A percentile compares a stretch with the other conserved stretches of the same genome.
Evolutionary conservation across 345 rosid genomes (phyloP).

Genomic region (Melastoma malabathricum): DNA sequence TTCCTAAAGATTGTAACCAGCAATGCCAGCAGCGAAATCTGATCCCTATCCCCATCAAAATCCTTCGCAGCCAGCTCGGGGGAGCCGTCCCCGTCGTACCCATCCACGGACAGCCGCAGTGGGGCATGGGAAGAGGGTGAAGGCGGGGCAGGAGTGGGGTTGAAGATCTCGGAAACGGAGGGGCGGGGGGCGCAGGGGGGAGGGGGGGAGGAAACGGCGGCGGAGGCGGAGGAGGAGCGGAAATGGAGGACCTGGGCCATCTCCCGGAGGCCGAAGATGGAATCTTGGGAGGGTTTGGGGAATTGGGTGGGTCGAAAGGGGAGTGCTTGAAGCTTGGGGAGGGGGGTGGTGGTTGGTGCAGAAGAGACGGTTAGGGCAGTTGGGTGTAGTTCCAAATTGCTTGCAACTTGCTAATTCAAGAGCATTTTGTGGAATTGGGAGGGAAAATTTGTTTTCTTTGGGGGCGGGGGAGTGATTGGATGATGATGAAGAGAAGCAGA

Average conservation of each 20-base stretch:
- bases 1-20: slow-evolving; percentile 56
- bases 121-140: slow-evolving; percentile 4
- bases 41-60: slow-evolving; percentile 30
- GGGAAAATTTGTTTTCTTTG: no score
- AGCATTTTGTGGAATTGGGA: no score
- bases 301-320: slow-evolving; percentile 24
- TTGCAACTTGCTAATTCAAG: no score
- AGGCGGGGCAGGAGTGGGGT: neutral
- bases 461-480: no score
- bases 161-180: slow-evolving; percentile 10
- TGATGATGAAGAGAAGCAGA: no score
- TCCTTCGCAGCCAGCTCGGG: slow-evolving; percentile 10
- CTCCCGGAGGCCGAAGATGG: slow-evolving; percentile 22
- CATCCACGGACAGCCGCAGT: slow-evolving; percentile 7
- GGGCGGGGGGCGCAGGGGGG: slow-evolving; percentile 18
- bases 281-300: slow-evolving; percentile 3
- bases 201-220: slow-evolving; percentile 20
- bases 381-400: no score
- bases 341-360: no score
- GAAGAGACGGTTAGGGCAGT: no score
- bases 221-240: slow-evolving; percentile 32
- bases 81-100: slow-evolving; percentile 13
- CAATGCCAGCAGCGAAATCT: slow-evolving; percentile 54
- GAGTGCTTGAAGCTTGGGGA: neutral
- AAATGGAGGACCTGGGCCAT: slow-evolving; percentile 78